Evolutionary conservation across 768 basidiomycete genomes (phyloP).

Genomic region (Jaapia argillacea): DNA sequence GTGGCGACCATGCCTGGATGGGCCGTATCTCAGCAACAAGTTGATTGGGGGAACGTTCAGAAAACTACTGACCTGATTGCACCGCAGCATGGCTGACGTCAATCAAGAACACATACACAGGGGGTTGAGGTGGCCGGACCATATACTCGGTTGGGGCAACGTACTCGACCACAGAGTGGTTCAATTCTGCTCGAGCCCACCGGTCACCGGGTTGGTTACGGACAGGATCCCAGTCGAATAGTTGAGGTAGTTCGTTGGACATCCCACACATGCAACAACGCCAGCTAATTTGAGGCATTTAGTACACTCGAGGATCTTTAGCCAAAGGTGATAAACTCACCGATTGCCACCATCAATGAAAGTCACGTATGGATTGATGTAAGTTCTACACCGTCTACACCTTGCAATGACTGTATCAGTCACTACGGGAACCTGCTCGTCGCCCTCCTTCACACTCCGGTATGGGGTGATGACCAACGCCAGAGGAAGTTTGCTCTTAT

Average conservation of each 20-base stretch:
- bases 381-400: constrained; percentile 90
- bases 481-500: constrained; percentile 86
- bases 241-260: constrained; percentile 95
- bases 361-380: constrained; percentile 96
- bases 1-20: constrained; percentile 93
- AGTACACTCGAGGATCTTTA: neutral
- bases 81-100: constrained; percentile 92
- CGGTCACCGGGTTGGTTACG: constrained; percentile 92
- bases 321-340: constrained; percentile 24
- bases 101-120: constrained; percentile 94
- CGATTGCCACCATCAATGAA: constrained; percentile 97
- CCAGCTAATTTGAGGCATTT: constrained; percentile 45
- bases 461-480: constrained; percentile 88
- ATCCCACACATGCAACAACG: constrained; percentile 99
- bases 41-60: neutral
- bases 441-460: constrained; percentile 74
- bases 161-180: constrained; percentile 90
- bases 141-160: constrained; percentile 99
- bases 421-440: constrained; percentile 80
- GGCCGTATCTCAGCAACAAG: too few relatives aligned
- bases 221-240: constrained; percentile 97
- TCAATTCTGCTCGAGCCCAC: constrained; percentile 90
- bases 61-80: constrained; percentile 54
- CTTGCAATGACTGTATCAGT: constrained; percentile 93
- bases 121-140: constrained; percentile 97